Percentiles rank a stretch among this genome's conserved stretches.
Evolutionary conservation across 148 eudicot species (phyloP).

Genomic region (Spergularia marina): DNA sequence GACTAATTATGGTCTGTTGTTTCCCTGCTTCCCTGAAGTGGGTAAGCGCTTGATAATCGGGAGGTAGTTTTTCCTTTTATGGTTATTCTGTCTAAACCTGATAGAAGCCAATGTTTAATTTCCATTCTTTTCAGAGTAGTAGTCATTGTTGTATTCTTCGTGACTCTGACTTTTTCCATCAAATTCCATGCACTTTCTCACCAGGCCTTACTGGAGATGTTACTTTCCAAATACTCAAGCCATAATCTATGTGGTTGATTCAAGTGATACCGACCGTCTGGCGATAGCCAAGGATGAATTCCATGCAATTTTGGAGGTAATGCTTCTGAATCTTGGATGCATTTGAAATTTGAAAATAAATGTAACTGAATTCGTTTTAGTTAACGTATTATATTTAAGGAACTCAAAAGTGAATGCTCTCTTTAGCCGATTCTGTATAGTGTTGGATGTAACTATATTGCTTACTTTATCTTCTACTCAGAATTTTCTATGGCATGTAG

Average conservation of each 20-base stretch:
- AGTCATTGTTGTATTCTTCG: not conserved
- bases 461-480: not conserved
- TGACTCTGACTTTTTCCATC: constrained; percentile 9
- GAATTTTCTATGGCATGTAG: not conserved
- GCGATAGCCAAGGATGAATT: constrained; percentile 94
- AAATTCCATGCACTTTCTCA: not conserved
- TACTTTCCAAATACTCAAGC: constrained; percentile 99
- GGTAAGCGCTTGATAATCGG: too few species aligned
- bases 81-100: not conserved
- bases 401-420: not conserved
- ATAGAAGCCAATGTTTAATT: not conserved
- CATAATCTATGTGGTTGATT: constrained; percentile 93
- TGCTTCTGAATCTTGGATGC: constrained; percentile 11
- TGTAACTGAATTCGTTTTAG: not conserved
- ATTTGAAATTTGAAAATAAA: not conserved
- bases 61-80: too few species aligned
- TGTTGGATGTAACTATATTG: not conserved
- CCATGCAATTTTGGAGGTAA: constrained; percentile 92
- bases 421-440: not conserved
- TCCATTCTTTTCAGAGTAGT: not conserved
- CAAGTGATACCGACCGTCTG: constrained; percentile 96
- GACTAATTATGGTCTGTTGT: too few species aligned
- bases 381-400: not conserved
- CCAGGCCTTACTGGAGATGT: constrained; percentile 99
- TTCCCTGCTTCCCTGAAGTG: too few species aligned